Percentiles rank a stretch among this genome's conserved stretches.
phyloP scores from a whole-genome alignment of 148 eudicot species.

The Spergularia marina region DNA sequence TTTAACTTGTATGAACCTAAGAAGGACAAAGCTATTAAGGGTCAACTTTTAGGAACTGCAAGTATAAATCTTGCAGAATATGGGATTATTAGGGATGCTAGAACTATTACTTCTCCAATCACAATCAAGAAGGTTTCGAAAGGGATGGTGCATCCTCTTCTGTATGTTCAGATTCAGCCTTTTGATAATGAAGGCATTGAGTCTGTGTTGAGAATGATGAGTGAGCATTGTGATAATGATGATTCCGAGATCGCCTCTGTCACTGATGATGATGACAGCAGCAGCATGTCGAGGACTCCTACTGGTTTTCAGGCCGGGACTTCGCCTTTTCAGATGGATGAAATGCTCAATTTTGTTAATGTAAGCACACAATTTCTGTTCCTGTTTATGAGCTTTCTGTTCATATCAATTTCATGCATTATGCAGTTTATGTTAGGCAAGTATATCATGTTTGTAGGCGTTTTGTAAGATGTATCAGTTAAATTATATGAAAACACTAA shows the following conservation, averaged over 20 bases:
- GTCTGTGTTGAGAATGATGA: slow-evolving; percentile 46
- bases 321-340: slow-evolving; percentile 40
- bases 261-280: slow-evolving; percentile 62
- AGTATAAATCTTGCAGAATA: slow-evolving; percentile 64
- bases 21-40: slow-evolving; percentile 68
- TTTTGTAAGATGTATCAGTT: too few relatives aligned
- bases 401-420: neutral
- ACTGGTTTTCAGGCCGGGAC: slow-evolving; percentile 37
- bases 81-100: slow-evolving; percentile 58
- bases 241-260: slow-evolving; percentile 59
- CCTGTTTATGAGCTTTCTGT: too few relatives aligned
- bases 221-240: slow-evolving; percentile 42
- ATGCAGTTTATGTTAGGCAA: neutral
- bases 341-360: slow-evolving; percentile 36
- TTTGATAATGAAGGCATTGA: slow-evolving; percentile 63
- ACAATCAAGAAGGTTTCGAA: slow-evolving; percentile 59
- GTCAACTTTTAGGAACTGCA: slow-evolving; percentile 70
- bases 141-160: slow-evolving; percentile 41
- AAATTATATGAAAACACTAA: too few relatives aligned
- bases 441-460: neutral
- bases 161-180: slow-evolving; percentile 60
- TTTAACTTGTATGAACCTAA: slow-evolving; percentile 69
- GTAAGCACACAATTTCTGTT: slow-evolving; percentile 20
- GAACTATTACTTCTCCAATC: slow-evolving; percentile 43
- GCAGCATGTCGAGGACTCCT: slow-evolving; percentile 47